Evolutionary conservation across 192 early-diverging fungal genomes (phyloP).

Genomic region (Linnemannia exigua): DNA sequence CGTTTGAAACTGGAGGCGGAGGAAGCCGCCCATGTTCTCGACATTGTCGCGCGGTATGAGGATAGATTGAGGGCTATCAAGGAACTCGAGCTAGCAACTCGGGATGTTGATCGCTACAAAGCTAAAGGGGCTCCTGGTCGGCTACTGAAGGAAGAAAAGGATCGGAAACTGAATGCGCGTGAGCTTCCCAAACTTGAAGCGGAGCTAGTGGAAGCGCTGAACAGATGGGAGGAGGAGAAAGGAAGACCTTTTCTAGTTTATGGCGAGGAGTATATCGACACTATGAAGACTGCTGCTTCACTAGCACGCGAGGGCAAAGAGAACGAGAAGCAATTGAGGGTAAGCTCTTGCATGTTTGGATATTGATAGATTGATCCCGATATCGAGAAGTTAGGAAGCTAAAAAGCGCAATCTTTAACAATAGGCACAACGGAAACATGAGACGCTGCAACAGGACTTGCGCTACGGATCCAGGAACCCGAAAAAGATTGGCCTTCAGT

Average conservation of each 20-base stretch:
- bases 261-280: constrained; percentile 59
- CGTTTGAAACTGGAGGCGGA: constrained; percentile 49
- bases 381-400: neutral
- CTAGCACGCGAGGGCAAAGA: constrained; percentile 41
- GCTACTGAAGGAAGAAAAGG: constrained; percentile 65
- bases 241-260: constrained; percentile 59
- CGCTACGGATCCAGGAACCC: constrained; percentile 47
- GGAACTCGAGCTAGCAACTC: constrained; percentile 52
- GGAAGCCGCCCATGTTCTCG: constrained; percentile 60
- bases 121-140: constrained; percentile 63
- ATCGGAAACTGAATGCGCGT: constrained; percentile 57
- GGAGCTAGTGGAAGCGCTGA: constrained; percentile 53
- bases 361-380: too few relatives aligned
- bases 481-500: constrained; percentile 26
- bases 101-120: constrained; percentile 59
- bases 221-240: constrained; percentile 55
- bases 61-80: constrained; percentile 55
- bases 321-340: constrained; percentile 41
- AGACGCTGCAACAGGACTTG: constrained; percentile 21
- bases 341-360: constrained; percentile 1
- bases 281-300: constrained; percentile 40
- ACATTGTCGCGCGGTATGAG: constrained; percentile 54
- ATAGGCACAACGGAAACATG: constrained; percentile 25
- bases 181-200: constrained; percentile 60
- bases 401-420: neutral